Evolutionary conservation across 257 asterid species (phyloP).

Genomic region (Schizonepeta tenuifolia): DNA sequence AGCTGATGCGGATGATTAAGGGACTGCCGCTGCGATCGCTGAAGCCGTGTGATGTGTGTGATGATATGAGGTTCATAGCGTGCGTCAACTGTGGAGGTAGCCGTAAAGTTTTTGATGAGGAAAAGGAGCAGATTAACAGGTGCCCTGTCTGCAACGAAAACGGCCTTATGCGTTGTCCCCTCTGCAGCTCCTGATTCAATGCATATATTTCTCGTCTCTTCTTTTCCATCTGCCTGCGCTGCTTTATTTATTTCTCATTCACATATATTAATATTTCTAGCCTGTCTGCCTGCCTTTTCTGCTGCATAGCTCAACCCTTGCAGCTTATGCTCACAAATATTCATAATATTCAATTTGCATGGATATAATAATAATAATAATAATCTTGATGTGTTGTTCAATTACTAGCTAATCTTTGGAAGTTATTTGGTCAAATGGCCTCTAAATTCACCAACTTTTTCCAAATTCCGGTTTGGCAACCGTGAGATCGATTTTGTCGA

Average conservation of each 20-base stretch:
- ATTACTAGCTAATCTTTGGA: too few species aligned
- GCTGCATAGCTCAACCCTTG: not conserved
- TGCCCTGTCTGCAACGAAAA: constrained; percentile 79
- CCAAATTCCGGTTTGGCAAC: too few species aligned
- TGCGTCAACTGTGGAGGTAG: constrained; percentile 64
- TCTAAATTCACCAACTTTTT: too few species aligned
- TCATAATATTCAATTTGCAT: not conserved
- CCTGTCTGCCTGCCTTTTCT: too few species aligned
- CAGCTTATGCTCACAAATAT: not conserved
- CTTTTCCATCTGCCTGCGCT: too few species aligned
- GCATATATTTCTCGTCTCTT: too few species aligned
- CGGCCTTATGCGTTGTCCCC: constrained; percentile 79
- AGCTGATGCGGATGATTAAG: constrained; percentile 46
- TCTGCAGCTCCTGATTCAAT: constrained; percentile 45
- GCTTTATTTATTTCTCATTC: too few species aligned
- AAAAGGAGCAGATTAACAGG: constrained; percentile 40
- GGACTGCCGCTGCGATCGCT: constrained; percentile 46
- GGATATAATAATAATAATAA: too few species aligned
- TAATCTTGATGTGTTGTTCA: too few species aligned
- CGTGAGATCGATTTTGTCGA: too few species aligned
- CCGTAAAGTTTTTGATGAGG: constrained; percentile 56
- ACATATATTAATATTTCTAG: too few species aligned
- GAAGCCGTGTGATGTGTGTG: constrained; percentile 57
- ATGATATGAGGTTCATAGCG: constrained; percentile 54
- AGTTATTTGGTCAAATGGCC: too few species aligned